Base-by-base conservation (phyloP, 2,329 filamentous ascomycete species). In the Sporothrix mexicana region DNA sequence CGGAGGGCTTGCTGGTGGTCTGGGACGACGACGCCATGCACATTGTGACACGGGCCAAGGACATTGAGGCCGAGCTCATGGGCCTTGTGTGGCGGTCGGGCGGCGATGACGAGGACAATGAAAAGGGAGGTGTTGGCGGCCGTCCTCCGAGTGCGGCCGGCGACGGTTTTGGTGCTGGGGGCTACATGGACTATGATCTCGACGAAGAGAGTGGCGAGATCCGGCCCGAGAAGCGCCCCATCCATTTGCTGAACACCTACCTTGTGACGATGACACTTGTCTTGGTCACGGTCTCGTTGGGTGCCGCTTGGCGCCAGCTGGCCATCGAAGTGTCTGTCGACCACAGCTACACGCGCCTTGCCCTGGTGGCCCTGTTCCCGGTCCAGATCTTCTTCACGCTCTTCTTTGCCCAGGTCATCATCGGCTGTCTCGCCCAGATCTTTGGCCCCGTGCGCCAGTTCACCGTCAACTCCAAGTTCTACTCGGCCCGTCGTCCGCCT, bases 21-120 rank as follows among this genome's bases (percentile, higher is more conserved):
- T 96, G 93, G 93, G 93, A 95, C 76, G 93, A 95, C 76, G 92
- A 95, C 72, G 88, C 92, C 0, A 84, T 91, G 72, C 89, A 93
- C 77, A 83, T 95, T 9, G 85, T 94, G 5, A 83, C 88, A 72
- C 86, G 92, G 72, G 93, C 92, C 61, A 90, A 90, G 78, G 85
- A 86, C 47, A 94, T 95, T 74, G 92, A 95, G 80, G 87, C 88
- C 2, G 91, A 94, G 79, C 84, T 95, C 59, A 93, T 94, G 90
- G 88, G 92, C 77, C 84, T 94, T 1, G 91, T 94, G 1, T 94
- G 92, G 92, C 88, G 89, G 79, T 84, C 85, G 2, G 86, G 86
- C 2, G 85, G 86, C 49, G 78, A 80, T 0, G 84, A 84, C 1
- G 84, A 86, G 0, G 86, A 88, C 0, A 89, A 88, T 2, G 85